Evolutionary conservation across 2,329 filamentous ascomycete species (phyloP).

Genomic region (Colletotrichum agaves): DNA sequence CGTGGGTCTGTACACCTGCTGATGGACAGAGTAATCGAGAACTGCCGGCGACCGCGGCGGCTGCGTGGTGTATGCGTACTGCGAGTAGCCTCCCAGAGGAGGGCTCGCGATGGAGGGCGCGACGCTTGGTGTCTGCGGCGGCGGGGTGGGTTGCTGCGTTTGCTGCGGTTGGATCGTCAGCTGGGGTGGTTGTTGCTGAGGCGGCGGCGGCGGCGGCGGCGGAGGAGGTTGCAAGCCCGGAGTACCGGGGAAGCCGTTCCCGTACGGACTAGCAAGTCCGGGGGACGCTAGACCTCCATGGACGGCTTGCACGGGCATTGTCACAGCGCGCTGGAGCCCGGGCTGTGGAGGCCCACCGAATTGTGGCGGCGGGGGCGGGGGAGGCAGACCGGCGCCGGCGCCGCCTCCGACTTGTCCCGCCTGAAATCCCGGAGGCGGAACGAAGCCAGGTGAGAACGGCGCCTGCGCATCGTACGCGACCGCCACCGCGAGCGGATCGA

Average conservation of each 20-base stretch:
- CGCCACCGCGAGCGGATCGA: slow-evolving; percentile 68
- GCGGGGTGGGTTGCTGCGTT: slow-evolving; percentile 44
- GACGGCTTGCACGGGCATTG: slow-evolving; percentile 54
- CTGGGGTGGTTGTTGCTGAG: slow-evolving; percentile 36
- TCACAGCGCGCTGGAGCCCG: slow-evolving; percentile 58
- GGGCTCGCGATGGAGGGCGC: slow-evolving; percentile 50
- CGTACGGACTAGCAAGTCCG: slow-evolving; percentile 55
- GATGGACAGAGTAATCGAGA: slow-evolving; percentile 69
- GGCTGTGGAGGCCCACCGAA: slow-evolving; percentile 55
- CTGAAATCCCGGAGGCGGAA: slow-evolving; percentile 58
- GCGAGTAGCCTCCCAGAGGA: slow-evolving; percentile 66
- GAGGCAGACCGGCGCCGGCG: slow-evolving; percentile 44
- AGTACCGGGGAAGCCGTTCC: slow-evolving; percentile 56
- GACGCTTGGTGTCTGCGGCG: slow-evolving; percentile 34
- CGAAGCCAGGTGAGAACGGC: slow-evolving; percentile 64
- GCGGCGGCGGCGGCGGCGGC: slow-evolving; percentile 42
- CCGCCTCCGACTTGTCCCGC: slow-evolving; percentile 50
- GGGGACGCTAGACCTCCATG: slow-evolving; percentile 52
- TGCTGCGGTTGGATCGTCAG: slow-evolving; percentile 40
- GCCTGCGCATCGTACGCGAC: slow-evolving; percentile 66
- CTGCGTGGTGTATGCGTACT: slow-evolving; percentile 56
- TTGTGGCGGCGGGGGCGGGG: slow-evolving; percentile 50
- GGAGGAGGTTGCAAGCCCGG: slow-evolving; percentile 55
- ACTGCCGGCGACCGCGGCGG: slow-evolving; percentile 39
- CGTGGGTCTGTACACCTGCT: slow-evolving; percentile 76